These are phyloP conservation scores for Fusarium abutilonis DNA, from an alignment of 2,329 filamentous ascomycete species.

Conservation along the genomic window DNA sequence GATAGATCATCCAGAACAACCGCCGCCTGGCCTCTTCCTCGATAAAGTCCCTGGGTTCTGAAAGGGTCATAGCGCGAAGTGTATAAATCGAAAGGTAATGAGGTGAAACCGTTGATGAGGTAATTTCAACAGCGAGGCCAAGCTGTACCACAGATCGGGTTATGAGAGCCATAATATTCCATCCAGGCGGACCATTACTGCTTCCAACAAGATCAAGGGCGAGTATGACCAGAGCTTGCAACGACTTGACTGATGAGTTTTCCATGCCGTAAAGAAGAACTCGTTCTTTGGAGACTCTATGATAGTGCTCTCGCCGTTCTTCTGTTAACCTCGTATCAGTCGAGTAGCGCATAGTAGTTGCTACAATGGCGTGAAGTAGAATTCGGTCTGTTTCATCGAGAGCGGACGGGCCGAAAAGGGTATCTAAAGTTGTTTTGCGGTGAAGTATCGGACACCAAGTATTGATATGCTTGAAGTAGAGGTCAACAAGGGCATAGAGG, in stretches of 20 bases:
- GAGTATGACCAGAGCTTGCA: slow-evolving; percentile 88
- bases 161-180: slow-evolving; percentile 91
- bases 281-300: slow-evolving; percentile 83
- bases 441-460: slow-evolving; percentile 93
- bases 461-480: slow-evolving; percentile 84
- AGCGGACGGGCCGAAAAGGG: slow-evolving; percentile 79
- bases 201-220: slow-evolving; percentile 85
- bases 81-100: slow-evolving; percentile 89
- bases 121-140: slow-evolving; percentile 83
- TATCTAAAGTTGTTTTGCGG: slow-evolving; percentile 81
- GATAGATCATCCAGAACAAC: slow-evolving; percentile 93
- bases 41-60: slow-evolving; percentile 84
- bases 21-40: slow-evolving; percentile 87
- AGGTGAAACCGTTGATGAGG: slow-evolving; percentile 80
- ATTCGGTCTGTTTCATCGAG: slow-evolving; percentile 85
- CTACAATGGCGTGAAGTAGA: slow-evolving; percentile 87
- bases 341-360: slow-evolving; percentile 86
- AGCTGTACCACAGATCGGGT: slow-evolving; percentile 89
- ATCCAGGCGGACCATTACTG: slow-evolving; percentile 89
- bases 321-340: slow-evolving; percentile 78
- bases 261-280: slow-evolving; percentile 89
- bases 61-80: slow-evolving; percentile 82
- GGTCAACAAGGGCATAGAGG: slow-evolving; percentile 75
- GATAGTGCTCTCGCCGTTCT: slow-evolving; percentile 77
- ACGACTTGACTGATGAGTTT: slow-evolving; percentile 86